Conservation (phyloP, 257 asterid species). For the Forsythia suspensa region DNA sequence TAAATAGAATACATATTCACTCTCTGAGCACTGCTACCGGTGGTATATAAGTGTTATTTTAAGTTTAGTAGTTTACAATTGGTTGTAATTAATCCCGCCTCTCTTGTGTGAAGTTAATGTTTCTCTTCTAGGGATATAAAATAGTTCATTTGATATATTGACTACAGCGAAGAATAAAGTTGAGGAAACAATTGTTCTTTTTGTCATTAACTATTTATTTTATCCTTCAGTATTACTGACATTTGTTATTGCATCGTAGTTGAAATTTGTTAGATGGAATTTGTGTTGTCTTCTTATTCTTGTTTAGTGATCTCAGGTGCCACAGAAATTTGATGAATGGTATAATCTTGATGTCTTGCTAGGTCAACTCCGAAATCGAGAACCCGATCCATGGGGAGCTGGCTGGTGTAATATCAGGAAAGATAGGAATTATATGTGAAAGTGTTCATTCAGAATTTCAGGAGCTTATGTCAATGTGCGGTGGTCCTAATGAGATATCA, state of each 20-base stretch:
- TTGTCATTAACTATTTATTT: not conserved
- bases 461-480: conserved; percentile 82
- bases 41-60: not conserved
- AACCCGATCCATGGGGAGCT: conserved; percentile 66
- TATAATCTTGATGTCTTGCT: conserved; percentile 23
- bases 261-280: conserved; percentile 6
- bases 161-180: not conserved
- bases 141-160: not conserved
- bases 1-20: not conserved
- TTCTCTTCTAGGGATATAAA: not conserved
- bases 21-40: not conserved
- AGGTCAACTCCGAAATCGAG: conserved; percentile 71
- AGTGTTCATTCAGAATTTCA: conserved; percentile 74
- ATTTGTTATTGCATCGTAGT: not conserved
- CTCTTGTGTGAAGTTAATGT: not conserved
- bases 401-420: conserved; percentile 42
- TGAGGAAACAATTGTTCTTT: conserved; percentile 1
- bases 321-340: conserved; percentile 10
- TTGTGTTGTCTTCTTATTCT: not conserved
- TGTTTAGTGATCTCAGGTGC: not conserved
- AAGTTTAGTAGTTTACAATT: not conserved
- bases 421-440: conserved; percentile 76
- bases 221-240: not conserved
- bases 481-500: conserved; percentile 82
- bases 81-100: not conserved